Base-by-base conservation (phyloP, 2,329 filamentous ascomycete species). In the Trichoderma sp. region DNA sequence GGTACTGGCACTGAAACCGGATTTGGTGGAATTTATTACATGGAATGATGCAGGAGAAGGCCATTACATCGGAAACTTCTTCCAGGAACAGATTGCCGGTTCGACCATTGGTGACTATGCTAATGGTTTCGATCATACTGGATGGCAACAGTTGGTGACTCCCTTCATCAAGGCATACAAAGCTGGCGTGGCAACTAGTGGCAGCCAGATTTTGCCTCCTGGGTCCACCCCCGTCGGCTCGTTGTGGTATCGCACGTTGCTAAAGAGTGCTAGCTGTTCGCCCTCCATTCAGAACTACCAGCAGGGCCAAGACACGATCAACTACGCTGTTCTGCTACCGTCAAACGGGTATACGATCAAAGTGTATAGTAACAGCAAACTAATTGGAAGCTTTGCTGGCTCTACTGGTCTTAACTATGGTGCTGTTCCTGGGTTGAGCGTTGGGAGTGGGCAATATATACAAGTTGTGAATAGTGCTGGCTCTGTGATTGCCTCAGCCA, bases 101-200 rank as follows among this genome's bases (percentile, higher is more conserved):
- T 57, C 63, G 12, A 45, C 29, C 4, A 65, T 65, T 13, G 52
- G 63, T 2, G 52, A 65, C 6, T 65, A 57, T 15, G 63, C 52
- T 13, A 35, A 65, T 17, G 63, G 63, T 2, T 65, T 65, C 19
- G 52, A 65, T 17, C 63, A 65, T 19, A 56, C 63, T 15, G 63
- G 63, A 19, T 65, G 63, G 63, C 63, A 65, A n/a, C 63, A 65
- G 12, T 37, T 65, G 19, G 63, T 57, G 27, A 48, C 37, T 4
- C 61, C 61, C 8, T 64, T 64, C 27, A 64, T 64, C 8, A 64
- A 56, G n/a, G 61, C 61, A 45, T 64, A 64, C n/a, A 64, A 64
- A 25, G 9, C 34, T 37, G 61, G 61, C 2, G 27, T 22, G 19
- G 59, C 61, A 19, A 64, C 48, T 2, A 45, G 35, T n/a, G 61